Conservation (phyloP, 371 early-diverging fungal species). For the Chytridium lagenaria region DNA sequence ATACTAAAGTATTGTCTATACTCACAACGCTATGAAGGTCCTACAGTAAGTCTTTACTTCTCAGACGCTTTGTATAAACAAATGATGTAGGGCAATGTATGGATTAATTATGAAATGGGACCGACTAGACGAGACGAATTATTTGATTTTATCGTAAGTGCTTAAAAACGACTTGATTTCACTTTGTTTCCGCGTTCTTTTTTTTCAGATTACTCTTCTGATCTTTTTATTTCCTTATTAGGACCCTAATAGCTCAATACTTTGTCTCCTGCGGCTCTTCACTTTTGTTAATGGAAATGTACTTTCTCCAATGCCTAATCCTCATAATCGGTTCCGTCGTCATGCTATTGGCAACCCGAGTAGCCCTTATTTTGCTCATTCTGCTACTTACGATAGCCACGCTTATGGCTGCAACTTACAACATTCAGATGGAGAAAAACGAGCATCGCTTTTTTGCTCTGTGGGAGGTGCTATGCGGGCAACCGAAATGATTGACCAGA, state of each 20-base stretch:
- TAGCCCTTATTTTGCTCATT: background rate
- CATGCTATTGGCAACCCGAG: background rate
- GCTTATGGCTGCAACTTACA: background rate
- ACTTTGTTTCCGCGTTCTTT: too few relatives aligned
- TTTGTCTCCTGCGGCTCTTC: background rate
- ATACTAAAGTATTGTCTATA: too few relatives aligned
- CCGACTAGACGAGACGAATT: background rate
- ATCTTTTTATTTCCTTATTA: too few relatives aligned
- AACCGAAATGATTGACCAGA: too few relatives aligned
- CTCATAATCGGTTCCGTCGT: background rate
- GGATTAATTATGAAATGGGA: conserved; percentile 11
- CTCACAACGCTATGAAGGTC: too few relatives aligned
- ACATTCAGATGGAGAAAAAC: background rate
- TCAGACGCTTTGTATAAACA: background rate
- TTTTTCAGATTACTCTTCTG: too few relatives aligned
- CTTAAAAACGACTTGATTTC: background rate
- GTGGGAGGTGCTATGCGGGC: conserved; percentile 3
- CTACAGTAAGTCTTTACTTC: background rate
- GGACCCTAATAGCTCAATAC: background rate
- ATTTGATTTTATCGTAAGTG: conserved; percentile 8
- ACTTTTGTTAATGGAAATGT: background rate
- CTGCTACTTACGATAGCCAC: background rate
- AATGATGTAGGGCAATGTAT: conserved; percentile 1
- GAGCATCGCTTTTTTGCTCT: conserved; percentile 10
- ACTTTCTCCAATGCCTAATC: background rate